Evolutionary conservation across 2,329 filamentous ascomycete species (phyloP), one percentile per base, ranked within the genome.

Genomic region (Colletotrichum ledebouriae): DNA sequence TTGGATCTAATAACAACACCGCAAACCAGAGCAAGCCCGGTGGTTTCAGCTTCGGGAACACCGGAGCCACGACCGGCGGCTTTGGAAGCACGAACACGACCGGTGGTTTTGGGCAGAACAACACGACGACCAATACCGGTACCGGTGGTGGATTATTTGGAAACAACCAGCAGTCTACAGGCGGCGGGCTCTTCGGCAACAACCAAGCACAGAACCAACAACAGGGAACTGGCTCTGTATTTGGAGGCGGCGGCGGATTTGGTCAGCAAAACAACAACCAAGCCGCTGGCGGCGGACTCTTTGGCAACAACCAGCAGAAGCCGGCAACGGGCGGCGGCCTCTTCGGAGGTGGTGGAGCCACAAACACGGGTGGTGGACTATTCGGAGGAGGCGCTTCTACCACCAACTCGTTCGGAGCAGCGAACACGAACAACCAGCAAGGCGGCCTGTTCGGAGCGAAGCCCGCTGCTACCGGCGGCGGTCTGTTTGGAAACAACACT

Each of bases 401-500:
- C 73, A 78, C 74, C 1, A 73, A 73, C 67, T 75, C 82, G 17
- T 78, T 79, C 22, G 80, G 84, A 15, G 73, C 85, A 3, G 86
- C 87, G 72, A 83, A 84, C 15, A 74, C 62, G 15, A 72, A 79
- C 60, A 76, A 80, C 4, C 56, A 72, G 25, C 65, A 76, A 5
- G 72, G 73, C 22, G 79, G 79, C 11, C 74, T 85, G 1, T 86
- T 86, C 34, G 66, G 79, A 13, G 76, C 77, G 58, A 82, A 84
- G 70, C 81, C 76, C 50, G 72, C 76, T 34, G 75, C 79, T 39
- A 74, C 80, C 22, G 79, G 81, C 6, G 81, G 80, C 5, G 81
- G 85, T 1, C 77, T 89, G 3, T 90, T 90, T 63, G 69, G 70
- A 59, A 59, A 76, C 29, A 79, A 77, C 58, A 76, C 78, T 58